Base-by-base conservation (phyloP, 768 basidiomycete species). In the Chalciporus pseudorubinellus region DNA sequence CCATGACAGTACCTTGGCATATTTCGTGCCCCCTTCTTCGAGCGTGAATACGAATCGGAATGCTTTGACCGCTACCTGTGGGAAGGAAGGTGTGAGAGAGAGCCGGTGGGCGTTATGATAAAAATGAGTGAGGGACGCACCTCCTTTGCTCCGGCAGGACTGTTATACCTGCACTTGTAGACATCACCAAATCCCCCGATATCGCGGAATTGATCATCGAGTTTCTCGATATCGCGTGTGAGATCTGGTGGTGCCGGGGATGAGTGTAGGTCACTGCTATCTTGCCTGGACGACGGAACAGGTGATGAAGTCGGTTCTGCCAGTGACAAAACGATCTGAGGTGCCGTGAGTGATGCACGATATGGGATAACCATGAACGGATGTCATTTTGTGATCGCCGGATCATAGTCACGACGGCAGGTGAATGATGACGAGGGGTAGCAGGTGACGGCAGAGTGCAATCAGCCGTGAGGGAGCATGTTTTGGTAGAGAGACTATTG, bases 31-130 rank as follows among this genome's bases (percentile, higher is more conserved):
- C 29, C 46, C 51, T 36, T 55, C 51, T 26, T 44, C 38, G 42
- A 52, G 29, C 26, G 45, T 20, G 24, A 52, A 18, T 3, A 42
- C 24, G 51, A 52, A 52, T 20, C 41, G 38, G 41, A 58, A 45
- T 16, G 50, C 50, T 39, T 58, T 58, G 1, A 58, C 53, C 20
- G 57, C 57, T 29, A 58, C 53, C 57, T 58, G 36, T n/a, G n/a
- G n/a, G n/a, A n/a, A n/a, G n/a, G n/a, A 20, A 20, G 10, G 21
- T 14, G 6, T 16, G n/a, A n/a, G n/a, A n/a, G n/a, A n/a, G n/a
- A n/a, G n/a, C n/a, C n/a, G n/a, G n/a, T n/a, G n/a, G n/a, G n/a
- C n/a, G n/a, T n/a, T n/a, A n/a, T n/a, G n/a, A n/a, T n/a, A n/a
- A n/a, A n/a, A n/a, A n/a, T 33, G 9, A 26, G 19, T 24, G 20